A percentile compares a stretch with the other conserved stretches of the same genome.
These are phyloP conservation scores for Coemansia sp. DNA, from an alignment of 192 early-diverging fungal genomes.

Conservation along the genomic window DNA sequence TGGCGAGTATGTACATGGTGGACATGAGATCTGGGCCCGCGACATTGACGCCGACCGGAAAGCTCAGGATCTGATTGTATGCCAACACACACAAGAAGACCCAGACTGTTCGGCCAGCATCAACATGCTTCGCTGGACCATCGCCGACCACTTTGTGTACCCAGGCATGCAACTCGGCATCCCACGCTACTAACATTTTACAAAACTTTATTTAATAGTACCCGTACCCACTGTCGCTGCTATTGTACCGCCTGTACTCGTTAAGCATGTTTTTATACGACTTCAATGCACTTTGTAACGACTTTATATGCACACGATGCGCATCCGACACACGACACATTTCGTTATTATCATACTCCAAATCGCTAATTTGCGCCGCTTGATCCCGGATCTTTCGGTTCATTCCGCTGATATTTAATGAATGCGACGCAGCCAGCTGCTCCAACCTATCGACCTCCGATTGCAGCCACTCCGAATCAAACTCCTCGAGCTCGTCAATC, in stretches of 20 bases:
- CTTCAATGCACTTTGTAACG: not conserved
- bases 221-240: too few relatives aligned
- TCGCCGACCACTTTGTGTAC: conserved; percentile 35
- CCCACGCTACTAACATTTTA: conserved; percentile 1
- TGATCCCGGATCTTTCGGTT: not conserved
- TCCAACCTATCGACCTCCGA: not conserved
- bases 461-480: not conserved
- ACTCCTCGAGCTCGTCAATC: not conserved
- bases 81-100: conserved; percentile 4
- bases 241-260: too few relatives aligned
- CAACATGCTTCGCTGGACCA: conserved; percentile 24
- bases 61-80: conserved; percentile 8
- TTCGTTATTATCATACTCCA: not conserved
- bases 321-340: not conserved
- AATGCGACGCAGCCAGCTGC: not conserved
- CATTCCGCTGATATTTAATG: not conserved
- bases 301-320: not conserved
- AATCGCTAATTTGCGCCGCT: not conserved
- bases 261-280: not conserved
- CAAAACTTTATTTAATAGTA: not conserved
- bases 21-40: conserved; percentile 29
- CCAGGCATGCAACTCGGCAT: conserved; percentile 26
- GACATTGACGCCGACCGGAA: not conserved
- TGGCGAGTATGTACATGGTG: conserved; percentile 27
- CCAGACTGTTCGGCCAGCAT: conserved; percentile 17